phyloP scores from a whole-genome alignment of 202 grass and related monocot species.

The Bolboschoenoplectus hybrid region DNA sequence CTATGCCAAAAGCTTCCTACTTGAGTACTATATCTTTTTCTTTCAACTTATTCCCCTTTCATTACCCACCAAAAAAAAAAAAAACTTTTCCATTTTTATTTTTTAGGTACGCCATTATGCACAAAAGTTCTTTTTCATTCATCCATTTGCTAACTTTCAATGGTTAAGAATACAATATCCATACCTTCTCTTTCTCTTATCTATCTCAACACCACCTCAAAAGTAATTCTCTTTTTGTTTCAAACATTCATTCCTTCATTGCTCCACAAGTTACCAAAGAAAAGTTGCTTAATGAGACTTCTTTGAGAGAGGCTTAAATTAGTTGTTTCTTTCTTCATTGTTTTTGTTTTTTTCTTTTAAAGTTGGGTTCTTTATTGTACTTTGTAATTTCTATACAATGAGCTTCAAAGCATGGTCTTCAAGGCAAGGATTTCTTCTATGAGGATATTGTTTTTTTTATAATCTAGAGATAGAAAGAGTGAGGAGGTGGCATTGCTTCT shows the following conservation, averaged over 20 bases:
- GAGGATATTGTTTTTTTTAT: slow-evolving; percentile 37
- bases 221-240: slow-evolving; percentile 36
- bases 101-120: slow-evolving; percentile 51
- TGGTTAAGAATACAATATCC: slow-evolving; percentile 39
- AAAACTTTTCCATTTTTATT: slow-evolving; percentile 1
- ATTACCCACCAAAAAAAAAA: slow-evolving; percentile 27
- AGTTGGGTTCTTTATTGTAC: slow-evolving; percentile 30
- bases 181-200: slow-evolving; percentile 12
- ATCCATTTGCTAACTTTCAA: slow-evolving; percentile 45
- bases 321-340: slow-evolving; percentile 42
- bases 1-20: slow-evolving; percentile 48
- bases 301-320: slow-evolving; percentile 37
- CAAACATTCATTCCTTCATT: slow-evolving; percentile 79
- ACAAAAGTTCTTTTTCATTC: slow-evolving; percentile 31
- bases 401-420: slow-evolving; percentile 38
- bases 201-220: slow-evolving; percentile 28
- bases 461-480: slow-evolving; percentile 37
- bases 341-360: slow-evolving; percentile 28
- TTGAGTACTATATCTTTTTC: background rate
- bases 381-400: slow-evolving; percentile 27
- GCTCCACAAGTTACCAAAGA: slow-evolving; percentile 46
- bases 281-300: slow-evolving; percentile 27
- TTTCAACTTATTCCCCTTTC: slow-evolving; percentile 35
- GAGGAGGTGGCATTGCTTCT: slow-evolving; percentile 35
- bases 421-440: slow-evolving; percentile 47